A percentile compares a stretch with the other conserved stretches of the same genome.
These are phyloP conservation scores for Trichomonas gallinae DNA, from an alignment of 208 protist genomes.

Conservation along the genomic window DNA sequence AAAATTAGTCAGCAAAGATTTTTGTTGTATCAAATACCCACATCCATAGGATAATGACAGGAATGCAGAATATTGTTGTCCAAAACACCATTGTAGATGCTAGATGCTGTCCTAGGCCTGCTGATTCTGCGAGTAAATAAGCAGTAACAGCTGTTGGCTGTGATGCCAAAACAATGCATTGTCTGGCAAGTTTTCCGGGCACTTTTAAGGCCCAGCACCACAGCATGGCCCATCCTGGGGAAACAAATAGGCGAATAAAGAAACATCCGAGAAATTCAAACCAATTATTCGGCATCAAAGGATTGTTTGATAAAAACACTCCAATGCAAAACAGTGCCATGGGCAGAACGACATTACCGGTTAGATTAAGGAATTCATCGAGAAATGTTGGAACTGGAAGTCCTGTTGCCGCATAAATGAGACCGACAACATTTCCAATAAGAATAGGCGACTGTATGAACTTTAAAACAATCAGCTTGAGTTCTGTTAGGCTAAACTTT, in stretches of 20 bases:
- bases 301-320: not conserved
- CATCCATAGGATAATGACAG: not conserved
- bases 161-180: not conserved
- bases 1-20: not conserved
- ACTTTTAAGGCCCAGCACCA: not conserved
- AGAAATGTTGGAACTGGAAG: not conserved
- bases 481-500: not conserved
- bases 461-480: not conserved
- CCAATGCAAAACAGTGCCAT: not conserved
- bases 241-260: not conserved
- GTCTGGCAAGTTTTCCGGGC: not conserved
- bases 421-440: not conserved
- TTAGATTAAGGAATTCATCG: not conserved
- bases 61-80: not conserved
- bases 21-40: not conserved
- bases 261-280: not conserved
- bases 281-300: not conserved
- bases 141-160: not conserved
- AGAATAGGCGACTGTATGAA: not conserved
- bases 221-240: not conserved
- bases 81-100: not conserved
- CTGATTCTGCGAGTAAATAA: not conserved
- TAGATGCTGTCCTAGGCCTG: not conserved
- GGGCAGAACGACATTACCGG: not conserved
- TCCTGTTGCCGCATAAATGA: not conserved